A percentile compares a stretch with the other conserved stretches of the same genome.
Evolutionary conservation across 2,329 filamentous ascomycete species (phyloP).

Genomic region (Zymoseptoria brevis): DNA sequence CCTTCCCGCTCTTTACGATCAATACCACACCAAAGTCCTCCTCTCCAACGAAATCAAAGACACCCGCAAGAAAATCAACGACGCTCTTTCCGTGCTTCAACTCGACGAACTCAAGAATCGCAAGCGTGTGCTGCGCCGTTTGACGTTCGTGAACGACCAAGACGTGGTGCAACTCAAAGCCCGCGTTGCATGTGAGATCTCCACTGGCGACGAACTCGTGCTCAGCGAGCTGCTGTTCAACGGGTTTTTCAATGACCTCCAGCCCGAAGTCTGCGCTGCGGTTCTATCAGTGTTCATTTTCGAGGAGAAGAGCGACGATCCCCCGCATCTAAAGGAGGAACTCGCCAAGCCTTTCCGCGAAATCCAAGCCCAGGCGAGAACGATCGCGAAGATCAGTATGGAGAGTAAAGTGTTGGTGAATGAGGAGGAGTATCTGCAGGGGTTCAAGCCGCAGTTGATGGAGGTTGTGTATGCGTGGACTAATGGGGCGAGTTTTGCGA

Average conservation of each 20-base stretch:
- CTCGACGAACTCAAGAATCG: slow-evolving; percentile 93
- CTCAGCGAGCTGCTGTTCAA: slow-evolving; percentile 92
- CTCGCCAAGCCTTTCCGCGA: slow-evolving; percentile 78
- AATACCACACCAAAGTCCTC: slow-evolving; percentile 74
- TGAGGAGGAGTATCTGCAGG: slow-evolving; percentile 84
- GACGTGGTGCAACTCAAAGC: slow-evolving; percentile 97
- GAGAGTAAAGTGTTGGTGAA: slow-evolving; percentile 93
- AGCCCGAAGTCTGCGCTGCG: slow-evolving; percentile 77
- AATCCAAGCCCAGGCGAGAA: slow-evolving; percentile 76
- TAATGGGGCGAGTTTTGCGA: slow-evolving; percentile 77
- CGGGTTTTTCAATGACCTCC: slow-evolving; percentile 93
- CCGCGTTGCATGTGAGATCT: slow-evolving; percentile 95
- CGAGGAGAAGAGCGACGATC: slow-evolving; percentile 83
- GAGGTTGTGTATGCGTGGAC: slow-evolving; percentile 91
- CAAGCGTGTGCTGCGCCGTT: slow-evolving; percentile 85
- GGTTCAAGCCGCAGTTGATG: slow-evolving; percentile 93
- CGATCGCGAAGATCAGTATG: slow-evolving; percentile 85
- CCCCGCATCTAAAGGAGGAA: slow-evolving; percentile 66
- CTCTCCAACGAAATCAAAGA: slow-evolving; percentile 73
- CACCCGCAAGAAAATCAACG: slow-evolving; percentile 77
- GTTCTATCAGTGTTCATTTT: slow-evolving; percentile 93
- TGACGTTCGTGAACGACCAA: slow-evolving; percentile 90
- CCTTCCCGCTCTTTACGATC: slow-evolving; percentile 74
- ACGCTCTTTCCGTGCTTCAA: slow-evolving; percentile 81
- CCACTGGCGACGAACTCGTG: slow-evolving; percentile 88